A percentile compares a stretch with the other conserved stretches of the same genome.
Evolutionary conservation across 2,329 filamentous ascomycete species (phyloP).

Genomic region (Cercospora sojina): DNA sequence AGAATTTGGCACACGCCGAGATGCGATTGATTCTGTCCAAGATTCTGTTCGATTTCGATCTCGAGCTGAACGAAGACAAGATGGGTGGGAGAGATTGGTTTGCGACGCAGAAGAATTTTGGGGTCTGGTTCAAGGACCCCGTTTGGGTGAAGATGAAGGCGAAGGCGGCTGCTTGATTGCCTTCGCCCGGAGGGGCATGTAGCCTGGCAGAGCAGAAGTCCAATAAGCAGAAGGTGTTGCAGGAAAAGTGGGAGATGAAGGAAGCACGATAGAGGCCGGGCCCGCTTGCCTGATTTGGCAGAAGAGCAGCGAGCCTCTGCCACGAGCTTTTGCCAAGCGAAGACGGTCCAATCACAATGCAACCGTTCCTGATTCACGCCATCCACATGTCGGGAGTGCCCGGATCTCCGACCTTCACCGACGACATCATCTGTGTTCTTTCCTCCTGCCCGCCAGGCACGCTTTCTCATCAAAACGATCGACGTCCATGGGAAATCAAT

Average conservation of each 20-base stretch:
- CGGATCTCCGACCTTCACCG: background rate
- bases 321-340: background rate
- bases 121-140: background rate
- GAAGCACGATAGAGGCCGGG: background rate
- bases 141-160: background rate
- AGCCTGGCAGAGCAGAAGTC: no score
- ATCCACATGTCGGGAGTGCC: background rate
- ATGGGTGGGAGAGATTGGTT: background rate
- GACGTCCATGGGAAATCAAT: no score
- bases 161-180: background rate
- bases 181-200: no score
- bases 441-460: background rate
- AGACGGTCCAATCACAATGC: background rate
- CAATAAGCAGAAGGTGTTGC: background rate
- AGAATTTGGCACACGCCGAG: conserved; percentile 14
- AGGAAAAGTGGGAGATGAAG: background rate
- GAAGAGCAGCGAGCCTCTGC: background rate
- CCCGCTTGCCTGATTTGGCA: background rate
- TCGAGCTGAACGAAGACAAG: background rate
- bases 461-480: background rate
- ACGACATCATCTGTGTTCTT: background rate
- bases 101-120: background rate
- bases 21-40: conserved; percentile 15
- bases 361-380: background rate
- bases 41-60: background rate